A percentile compares a stretch with the other conserved stretches of the same genome.
Evolutionary conservation across 2,329 filamentous ascomycete genomes (phyloP).

Genomic region (Sporothrix dimorphospora): DNA sequence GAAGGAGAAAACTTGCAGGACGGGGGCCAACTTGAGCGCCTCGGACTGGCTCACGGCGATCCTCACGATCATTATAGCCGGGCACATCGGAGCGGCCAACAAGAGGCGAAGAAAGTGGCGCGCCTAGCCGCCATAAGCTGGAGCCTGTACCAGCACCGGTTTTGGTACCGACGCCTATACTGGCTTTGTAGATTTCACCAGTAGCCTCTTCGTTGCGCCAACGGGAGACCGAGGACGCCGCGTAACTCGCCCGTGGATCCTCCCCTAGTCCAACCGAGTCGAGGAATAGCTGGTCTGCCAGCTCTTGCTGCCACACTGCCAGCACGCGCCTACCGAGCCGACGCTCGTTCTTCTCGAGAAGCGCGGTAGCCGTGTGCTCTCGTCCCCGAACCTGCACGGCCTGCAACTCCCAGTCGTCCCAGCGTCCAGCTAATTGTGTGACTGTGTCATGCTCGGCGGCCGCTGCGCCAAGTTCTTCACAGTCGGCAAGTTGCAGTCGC

Average conservation of each 20-base stretch:
- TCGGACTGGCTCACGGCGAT: background rate
- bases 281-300: conserved; percentile 7
- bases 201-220: background rate
- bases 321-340: conserved; percentile 32
- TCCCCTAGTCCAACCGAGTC: conserved; percentile 1
- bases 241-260: conserved; percentile 16
- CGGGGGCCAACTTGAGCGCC: background rate
- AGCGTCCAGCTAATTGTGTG: conserved; percentile 21
- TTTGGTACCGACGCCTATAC: background rate
- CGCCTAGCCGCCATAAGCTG: conserved; percentile 15
- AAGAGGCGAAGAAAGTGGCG: conserved; percentile 20
- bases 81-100: conserved; percentile 5
- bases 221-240: background rate
- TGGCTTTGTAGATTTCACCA: background rate
- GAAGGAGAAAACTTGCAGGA: conserved; percentile 22
- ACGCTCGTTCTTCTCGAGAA: conserved; percentile 35
- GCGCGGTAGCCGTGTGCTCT: conserved; percentile 32
- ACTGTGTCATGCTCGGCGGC: conserved; percentile 32
- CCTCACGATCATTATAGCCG: background rate
- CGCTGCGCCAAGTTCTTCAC: conserved; percentile 25
- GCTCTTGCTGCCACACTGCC: conserved; percentile 31
- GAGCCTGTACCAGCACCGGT: background rate
- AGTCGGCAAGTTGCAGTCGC: conserved; percentile 26
- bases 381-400: conserved; percentile 34
- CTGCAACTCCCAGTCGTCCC: conserved; percentile 36